These are phyloP conservation scores for Colletotrichum sublineola DNA, from an alignment of 2,329 filamentous ascomycete genomes.

Conservation along the genomic window DNA sequence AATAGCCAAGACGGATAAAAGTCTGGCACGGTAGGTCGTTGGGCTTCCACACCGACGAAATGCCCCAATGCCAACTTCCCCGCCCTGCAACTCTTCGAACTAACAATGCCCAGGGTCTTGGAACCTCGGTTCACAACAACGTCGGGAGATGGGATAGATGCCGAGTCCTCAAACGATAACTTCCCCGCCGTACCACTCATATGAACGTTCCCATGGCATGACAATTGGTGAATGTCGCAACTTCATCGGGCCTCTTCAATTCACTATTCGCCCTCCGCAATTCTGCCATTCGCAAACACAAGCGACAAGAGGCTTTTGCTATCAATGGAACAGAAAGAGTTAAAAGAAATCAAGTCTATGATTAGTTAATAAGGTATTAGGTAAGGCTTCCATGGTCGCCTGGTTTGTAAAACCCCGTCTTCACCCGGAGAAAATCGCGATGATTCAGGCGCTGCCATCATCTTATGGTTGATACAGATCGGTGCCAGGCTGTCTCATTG, in stretches of 20 bases:
- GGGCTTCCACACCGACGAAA: neutral
- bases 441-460: neutral
- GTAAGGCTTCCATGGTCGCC: neutral
- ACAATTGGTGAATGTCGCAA: too few relatives aligned
- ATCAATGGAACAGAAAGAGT: neutral
- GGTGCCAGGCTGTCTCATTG: neutral
- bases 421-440: neutral
- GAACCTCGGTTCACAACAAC: neutral
- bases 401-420: neutral
- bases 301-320: too few relatives aligned
- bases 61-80: neutral
- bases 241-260: too few relatives aligned
- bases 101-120: neutral
- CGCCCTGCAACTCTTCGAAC: neutral
- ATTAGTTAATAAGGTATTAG: neutral
- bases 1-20: slow-evolving; percentile 8
- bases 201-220: too few relatives aligned
- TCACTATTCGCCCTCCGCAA: too few relatives aligned
- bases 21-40: neutral
- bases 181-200: too few relatives aligned
- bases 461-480: neutral
- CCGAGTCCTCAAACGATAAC: neutral
- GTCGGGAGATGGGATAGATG: neutral
- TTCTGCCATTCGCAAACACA: too few relatives aligned
- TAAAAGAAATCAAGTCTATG: neutral